Conservation (phyloP, 169 alveolate species). For the Plasmodium adleri region DNA sequence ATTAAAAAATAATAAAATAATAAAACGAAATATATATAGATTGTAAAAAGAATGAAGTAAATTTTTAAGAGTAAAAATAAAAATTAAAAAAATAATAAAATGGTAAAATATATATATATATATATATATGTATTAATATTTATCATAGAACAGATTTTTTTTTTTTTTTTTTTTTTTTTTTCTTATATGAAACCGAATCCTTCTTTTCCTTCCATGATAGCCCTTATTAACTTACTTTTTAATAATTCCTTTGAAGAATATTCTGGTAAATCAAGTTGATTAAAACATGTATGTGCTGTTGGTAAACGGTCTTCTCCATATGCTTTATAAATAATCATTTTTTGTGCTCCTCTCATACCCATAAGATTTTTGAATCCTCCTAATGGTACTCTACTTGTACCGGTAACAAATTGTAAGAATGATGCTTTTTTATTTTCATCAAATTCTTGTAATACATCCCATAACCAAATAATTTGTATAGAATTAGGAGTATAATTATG, state of each 20-base stretch:
- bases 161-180: background rate
- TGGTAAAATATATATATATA: background rate
- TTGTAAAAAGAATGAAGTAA: background rate
- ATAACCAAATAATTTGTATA: slow-evolving; percentile 93
- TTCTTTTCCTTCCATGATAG: slow-evolving; percentile 96
- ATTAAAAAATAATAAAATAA: no score
- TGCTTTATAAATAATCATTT: slow-evolving; percentile 95
- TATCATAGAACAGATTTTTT: background rate
- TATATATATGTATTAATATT: background rate
- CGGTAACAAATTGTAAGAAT: slow-evolving; percentile 90
- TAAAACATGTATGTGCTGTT: slow-evolving; percentile 98
- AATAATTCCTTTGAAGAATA: slow-evolving; percentile 95
- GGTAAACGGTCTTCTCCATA: slow-evolving; percentile 96
- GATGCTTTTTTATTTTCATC: slow-evolving; percentile 95
- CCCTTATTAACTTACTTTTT: slow-evolving; percentile 91
- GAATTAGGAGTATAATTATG: slow-evolving; percentile 93
- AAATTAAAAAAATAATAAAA: background rate
- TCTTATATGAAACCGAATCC: slow-evolving; percentile 96
- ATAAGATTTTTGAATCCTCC: slow-evolving; percentile 98
- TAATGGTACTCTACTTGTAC: slow-evolving; percentile 95
- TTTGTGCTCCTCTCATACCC: slow-evolving; percentile 99
- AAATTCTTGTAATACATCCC: slow-evolving; percentile 94
- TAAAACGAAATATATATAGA: background rate
- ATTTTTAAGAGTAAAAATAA: background rate
- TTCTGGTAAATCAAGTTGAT: slow-evolving; percentile 98